Evolutionary conservation across 495 filamentous ascomycete species (phyloP).

Genomic region (Astrothelium subdiscretum): DNA sequence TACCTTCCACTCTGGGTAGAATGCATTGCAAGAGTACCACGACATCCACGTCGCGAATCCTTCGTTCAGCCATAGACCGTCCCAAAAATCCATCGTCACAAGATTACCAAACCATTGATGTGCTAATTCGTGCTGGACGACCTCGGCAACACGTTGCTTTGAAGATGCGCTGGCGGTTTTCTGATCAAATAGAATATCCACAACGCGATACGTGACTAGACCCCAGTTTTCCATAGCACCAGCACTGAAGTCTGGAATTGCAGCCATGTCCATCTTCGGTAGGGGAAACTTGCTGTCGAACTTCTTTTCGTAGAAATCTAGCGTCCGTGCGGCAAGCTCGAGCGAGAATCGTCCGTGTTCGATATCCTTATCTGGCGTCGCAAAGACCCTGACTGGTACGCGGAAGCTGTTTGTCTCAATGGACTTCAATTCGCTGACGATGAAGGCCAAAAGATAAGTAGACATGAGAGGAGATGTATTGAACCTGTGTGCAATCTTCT

Average conservation of each 20-base stretch:
- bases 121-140: constrained; percentile 92
- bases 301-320: constrained; percentile 66
- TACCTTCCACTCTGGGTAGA: constrained; percentile 99
- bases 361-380: constrained; percentile 50
- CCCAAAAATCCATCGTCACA: constrained; percentile 99
- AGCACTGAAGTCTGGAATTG: constrained; percentile 85
- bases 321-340: constrained; percentile 54
- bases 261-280: constrained; percentile 96
- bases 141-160: constrained; percentile 86
- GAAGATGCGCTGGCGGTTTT: constrained; percentile 82
- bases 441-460: constrained; percentile 65
- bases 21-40: constrained; percentile 65
- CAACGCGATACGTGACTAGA: constrained; percentile 84
- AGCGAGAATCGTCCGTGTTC: constrained; percentile 58
- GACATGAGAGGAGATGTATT: constrained; percentile 66
- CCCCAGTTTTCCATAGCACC: constrained; percentile 99
- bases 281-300: constrained; percentile 58
- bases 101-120: constrained; percentile 99
- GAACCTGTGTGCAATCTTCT: constrained; percentile 63
- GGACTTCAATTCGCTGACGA: constrained; percentile 63
- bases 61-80: constrained; percentile 96
- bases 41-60: constrained; percentile 87
- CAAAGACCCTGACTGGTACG: constrained; percentile 60
- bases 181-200: constrained; percentile 86
- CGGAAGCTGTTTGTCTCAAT: constrained; percentile 66